These are phyloP conservation scores for Suillus weaverae DNA, from an alignment of 768 basidiomycete genomes.

Conservation along the genomic window DNA sequence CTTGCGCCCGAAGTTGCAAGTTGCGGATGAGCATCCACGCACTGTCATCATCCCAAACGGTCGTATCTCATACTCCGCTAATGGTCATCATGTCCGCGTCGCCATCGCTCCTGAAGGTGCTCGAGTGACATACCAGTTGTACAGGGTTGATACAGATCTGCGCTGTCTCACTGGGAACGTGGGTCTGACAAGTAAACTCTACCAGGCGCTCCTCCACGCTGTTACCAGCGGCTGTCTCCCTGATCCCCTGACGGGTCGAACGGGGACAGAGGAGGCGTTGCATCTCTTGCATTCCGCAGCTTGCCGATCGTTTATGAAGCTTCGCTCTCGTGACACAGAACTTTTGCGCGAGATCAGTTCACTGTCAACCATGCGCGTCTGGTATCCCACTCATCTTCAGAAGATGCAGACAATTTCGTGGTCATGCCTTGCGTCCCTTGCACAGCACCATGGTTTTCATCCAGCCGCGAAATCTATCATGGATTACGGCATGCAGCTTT, in stretches of 20 bases:
- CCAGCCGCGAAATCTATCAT: neutral
- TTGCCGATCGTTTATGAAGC: slow-evolving; percentile 40
- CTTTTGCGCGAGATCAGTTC: slow-evolving; percentile 35
- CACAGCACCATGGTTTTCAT: neutral
- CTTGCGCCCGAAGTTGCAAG: slow-evolving; percentile 30
- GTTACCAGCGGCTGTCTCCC: slow-evolving; percentile 39
- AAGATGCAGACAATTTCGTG: slow-evolving; percentile 39
- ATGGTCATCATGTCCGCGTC: slow-evolving; percentile 20
- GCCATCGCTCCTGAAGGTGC: slow-evolving; percentile 8
- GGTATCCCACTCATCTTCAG: slow-evolving; percentile 37
- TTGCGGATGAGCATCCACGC: slow-evolving; percentile 12
- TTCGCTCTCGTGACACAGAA: slow-evolving; percentile 28
- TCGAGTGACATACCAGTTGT: slow-evolving; percentile 27
- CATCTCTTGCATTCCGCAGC: slow-evolving; percentile 37
- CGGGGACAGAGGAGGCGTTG: slow-evolving; percentile 46
- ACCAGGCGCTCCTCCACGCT: slow-evolving; percentile 45
- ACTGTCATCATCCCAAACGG: slow-evolving; percentile 44
- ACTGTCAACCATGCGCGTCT: slow-evolving; percentile 37
- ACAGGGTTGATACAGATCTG: slow-evolving; percentile 30
- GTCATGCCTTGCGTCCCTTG: neutral
- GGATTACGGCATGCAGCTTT: neutral
- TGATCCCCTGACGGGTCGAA: slow-evolving; percentile 45
- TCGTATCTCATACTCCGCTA: slow-evolving; percentile 11
- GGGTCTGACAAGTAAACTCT: slow-evolving; percentile 33
- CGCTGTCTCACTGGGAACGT: slow-evolving; percentile 29